Conservation (phyloP, 805 yeast genomes). For the Ogataea neopini region DNA sequence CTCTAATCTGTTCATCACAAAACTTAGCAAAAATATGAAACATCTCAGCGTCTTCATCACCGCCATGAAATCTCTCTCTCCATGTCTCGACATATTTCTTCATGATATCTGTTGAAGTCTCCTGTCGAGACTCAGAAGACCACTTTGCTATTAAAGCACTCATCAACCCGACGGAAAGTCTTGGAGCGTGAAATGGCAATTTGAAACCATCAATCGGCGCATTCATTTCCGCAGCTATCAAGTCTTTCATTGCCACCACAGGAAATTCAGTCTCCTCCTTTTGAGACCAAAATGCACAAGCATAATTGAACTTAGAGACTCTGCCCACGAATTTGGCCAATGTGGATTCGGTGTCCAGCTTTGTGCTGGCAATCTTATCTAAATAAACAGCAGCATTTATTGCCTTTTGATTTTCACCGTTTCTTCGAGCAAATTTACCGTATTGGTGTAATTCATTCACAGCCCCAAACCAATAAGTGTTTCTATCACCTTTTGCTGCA, state of each 20-base stretch:
- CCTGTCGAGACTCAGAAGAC: conserved; percentile 72
- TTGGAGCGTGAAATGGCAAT: conserved; percentile 14
- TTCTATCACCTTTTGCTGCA: conserved; percentile 9
- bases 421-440: conserved; percentile 42
- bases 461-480: conserved; percentile 24
- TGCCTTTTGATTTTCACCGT: conserved; percentile 47
- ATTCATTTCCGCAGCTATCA: conserved; percentile 21
- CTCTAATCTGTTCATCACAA: conserved; percentile 64
- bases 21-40: conserved; percentile 68
- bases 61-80: conserved; percentile 7
- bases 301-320: conserved; percentile 47
- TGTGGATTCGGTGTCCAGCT: conserved; percentile 12
- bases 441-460: conserved; percentile 44
- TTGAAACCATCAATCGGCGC: conserved; percentile 5
- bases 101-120: conserved; percentile 59
- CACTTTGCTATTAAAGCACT: conserved; percentile 56
- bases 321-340: conserved; percentile 16
- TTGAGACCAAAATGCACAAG: conserved; percentile 65
- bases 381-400: conserved; percentile 50
- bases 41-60: conserved; percentile 40
- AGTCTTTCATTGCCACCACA: conserved; percentile 49
- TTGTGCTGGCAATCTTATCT: conserved; percentile 37
- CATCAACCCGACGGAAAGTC: conserved; percentile 20
- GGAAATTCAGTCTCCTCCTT: conserved; percentile 55
- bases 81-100: conserved; percentile 51